phyloP scores from a whole-genome alignment of 305 asterid genomes.

The Vinca major region DNA sequence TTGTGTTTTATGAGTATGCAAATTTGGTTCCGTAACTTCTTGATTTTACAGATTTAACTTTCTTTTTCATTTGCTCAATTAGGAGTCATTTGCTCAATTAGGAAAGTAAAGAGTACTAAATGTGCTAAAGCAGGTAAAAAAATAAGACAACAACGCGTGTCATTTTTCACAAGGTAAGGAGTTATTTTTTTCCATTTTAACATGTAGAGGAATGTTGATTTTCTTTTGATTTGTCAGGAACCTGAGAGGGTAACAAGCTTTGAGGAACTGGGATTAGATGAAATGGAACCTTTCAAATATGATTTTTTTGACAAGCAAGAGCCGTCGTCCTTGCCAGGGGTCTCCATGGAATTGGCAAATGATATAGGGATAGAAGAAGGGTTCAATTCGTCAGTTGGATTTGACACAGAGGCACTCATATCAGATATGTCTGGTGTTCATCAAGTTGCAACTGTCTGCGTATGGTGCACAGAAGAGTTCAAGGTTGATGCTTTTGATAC shows the following conservation, averaged over 20 bases:
- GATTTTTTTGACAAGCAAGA: conserved; percentile 44
- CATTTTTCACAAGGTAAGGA: conserved; percentile 4
- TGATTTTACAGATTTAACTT: not conserved
- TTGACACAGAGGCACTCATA: conserved; percentile 46
- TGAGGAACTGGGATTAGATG: conserved; percentile 79
- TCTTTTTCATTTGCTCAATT: not conserved
- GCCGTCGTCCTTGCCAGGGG: conserved; percentile 42
- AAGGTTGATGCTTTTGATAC: conserved; percentile 62
- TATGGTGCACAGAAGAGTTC: conserved; percentile 93
- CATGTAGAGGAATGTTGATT: conserved; percentile 46
- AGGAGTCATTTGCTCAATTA: not conserved
- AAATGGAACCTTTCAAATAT: conserved; percentile 57
- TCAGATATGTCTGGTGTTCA: conserved; percentile 31
- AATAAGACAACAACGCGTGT: not conserved
- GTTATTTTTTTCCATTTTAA: conserved; percentile 14
- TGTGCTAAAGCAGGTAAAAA: not conserved
- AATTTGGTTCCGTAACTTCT: not conserved
- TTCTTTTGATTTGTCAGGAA: conserved; percentile 43
- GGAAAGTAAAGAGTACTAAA: not conserved
- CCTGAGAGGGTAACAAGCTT: conserved; percentile 53
- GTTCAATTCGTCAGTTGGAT: conserved; percentile 46
- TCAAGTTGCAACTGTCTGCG: conserved; percentile 70
- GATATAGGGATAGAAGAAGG: conserved; percentile 41
- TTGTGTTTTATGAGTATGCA: not conserved
- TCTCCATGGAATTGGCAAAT: conserved; percentile 44